Evolutionary conservation across 495 filamentous ascomycete genomes (phyloP).

Genomic region (Glarea lozoyensis): DNA sequence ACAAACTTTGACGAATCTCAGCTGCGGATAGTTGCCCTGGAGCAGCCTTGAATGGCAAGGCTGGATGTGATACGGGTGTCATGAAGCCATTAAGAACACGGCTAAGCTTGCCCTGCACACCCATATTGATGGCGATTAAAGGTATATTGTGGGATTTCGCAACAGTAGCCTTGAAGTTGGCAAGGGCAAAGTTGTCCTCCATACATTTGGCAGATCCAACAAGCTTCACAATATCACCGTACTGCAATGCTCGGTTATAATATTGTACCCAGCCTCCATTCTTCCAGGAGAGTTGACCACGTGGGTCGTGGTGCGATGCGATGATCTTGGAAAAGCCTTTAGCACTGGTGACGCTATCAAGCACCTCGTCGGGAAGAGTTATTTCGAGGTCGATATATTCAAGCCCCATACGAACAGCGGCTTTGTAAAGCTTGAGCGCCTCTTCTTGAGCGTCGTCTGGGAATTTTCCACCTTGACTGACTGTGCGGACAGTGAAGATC

Average conservation of each 20-base stretch:
- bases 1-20: conserved; percentile 73
- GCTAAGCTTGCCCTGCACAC: conserved; percentile 75
- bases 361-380: conserved; percentile 65
- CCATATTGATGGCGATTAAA: conserved; percentile 96
- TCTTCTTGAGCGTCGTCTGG: conserved; percentile 65
- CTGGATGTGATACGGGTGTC: conserved; percentile 90
- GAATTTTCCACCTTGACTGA: conserved; percentile 81
- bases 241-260: conserved; percentile 79
- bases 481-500: conserved; percentile 87
- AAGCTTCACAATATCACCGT: conserved; percentile 90
- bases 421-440: conserved; percentile 62
- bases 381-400: conserved; percentile 95
- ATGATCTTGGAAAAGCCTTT: conserved; percentile 74
- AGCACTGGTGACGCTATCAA: conserved; percentile 53
- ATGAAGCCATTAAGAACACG: conserved; percentile 86
- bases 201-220: conserved; percentile 71
- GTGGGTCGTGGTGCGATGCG: conserved; percentile 88
- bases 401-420: conserved; percentile 71
- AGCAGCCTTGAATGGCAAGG: conserved; percentile 82
- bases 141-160: conserved; percentile 61
- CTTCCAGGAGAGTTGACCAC: conserved; percentile 70
- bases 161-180: conserved; percentile 74
- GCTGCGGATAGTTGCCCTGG: conserved; percentile 88
- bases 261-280: conserved; percentile 80
- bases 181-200: conserved; percentile 79